Base-by-base conservation (phyloP, 306 rosid species). In the Medicago ruthenica region DNA sequence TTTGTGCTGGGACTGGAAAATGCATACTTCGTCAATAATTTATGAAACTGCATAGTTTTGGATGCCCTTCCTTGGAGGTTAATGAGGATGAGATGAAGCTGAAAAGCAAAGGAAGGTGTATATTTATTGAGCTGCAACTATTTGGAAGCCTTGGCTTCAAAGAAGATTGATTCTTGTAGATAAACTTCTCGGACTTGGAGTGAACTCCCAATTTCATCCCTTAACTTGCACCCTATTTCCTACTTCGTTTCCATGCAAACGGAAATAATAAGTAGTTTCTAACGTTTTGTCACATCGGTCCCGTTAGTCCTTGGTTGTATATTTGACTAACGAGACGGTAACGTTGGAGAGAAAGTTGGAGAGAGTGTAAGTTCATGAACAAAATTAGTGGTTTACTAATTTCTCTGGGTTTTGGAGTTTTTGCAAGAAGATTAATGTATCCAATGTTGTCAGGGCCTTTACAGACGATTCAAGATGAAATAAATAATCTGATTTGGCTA, bases 1-100 rank as follows among this genome's bases (percentile, higher is more conserved):
- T 85, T 73, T 95, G 99, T 84, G 90, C 89, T 6, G 97, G 99
- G 41, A 92, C 97, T 44, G 86, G 89, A 22, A 58, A 58, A n/a
- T 50, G 57, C 57, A 50, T 50, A 1, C 57, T 50, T 9, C 57
- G 7, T 7, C 20, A n/a, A n/a, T 50, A 9, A 50, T 50, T 50
- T n/a, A n/a, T 50, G 10, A 50, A 50, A 50, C 57, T n/a, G 7
- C 16, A 50, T 50, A 50, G 20, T 7, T 50, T 50, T 50, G 7
- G 8, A 20, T 50, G 1, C 8, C 20, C 57, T 50, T 50, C 27
- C 31, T 27, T 3, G 31, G 31, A 27, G 31, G 31, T 27, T 27
- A 0, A 27, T 27, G 31, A 50, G 21, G 7, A 50, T 15, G 10
- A 50, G 4, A 59, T 70, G 67, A 37, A 24, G 31, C 72, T 41